phyloP scores from a whole-genome alignment of 2,329 filamentous ascomycete genomes.

The Colletotrichum salicis region DNA sequence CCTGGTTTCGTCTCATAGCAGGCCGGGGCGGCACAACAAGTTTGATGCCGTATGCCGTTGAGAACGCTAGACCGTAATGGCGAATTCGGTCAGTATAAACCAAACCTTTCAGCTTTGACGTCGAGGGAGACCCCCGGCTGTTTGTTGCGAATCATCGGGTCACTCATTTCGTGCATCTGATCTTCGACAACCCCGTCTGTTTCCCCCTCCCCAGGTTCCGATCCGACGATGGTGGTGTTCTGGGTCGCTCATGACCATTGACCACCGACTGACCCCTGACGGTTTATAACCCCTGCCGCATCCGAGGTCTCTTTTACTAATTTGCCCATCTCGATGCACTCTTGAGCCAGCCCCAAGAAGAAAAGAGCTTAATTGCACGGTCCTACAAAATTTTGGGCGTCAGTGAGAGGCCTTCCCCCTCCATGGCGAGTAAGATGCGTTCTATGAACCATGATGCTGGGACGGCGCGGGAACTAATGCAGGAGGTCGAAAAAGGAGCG shows the following conservation, averaged over 20 bases:
- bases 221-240: constrained; percentile 13
- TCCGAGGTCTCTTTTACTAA: background rate
- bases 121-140: background rate
- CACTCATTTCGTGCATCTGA: background rate
- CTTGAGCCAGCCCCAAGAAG: too few relatives aligned
- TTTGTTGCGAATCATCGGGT: background rate
- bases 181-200: constrained; percentile 2
- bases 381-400: background rate
- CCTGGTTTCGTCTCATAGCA: background rate
- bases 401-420: background rate
- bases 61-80: background rate
- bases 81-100: background rate
- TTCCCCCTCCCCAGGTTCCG: background rate
- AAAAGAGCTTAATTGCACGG: constrained; percentile 3
- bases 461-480: constrained; percentile 31
- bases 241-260: background rate
- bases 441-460: constrained; percentile 19
- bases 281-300: background rate
- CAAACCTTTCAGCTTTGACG: background rate
- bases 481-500: constrained; percentile 16
- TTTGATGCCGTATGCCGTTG: background rate
- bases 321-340: background rate
- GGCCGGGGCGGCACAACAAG: background rate
- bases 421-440: background rate
- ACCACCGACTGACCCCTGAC: background rate